phyloP scores from a whole-genome alignment of 768 basidiomycete genomes.

The Clitopilus passeckerianus region DNA sequence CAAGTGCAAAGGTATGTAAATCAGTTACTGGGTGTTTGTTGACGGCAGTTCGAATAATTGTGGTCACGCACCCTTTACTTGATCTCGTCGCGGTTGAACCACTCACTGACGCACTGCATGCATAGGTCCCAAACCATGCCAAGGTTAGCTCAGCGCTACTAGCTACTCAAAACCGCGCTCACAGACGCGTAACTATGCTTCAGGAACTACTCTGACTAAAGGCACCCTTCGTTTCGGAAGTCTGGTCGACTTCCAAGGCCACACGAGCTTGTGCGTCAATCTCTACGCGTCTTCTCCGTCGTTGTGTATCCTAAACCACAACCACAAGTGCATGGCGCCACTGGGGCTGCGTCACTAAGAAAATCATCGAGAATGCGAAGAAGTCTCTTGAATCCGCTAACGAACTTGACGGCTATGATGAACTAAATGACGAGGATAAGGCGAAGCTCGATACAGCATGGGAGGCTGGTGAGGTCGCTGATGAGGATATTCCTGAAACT shows the following conservation, averaged over 20 bases:
- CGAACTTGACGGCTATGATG: constrained; percentile 86
- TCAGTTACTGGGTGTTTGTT: not conserved
- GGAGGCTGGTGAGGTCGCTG: constrained; percentile 72
- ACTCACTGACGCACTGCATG: constrained; percentile 14
- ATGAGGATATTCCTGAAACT: constrained; percentile 76
- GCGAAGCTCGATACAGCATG: constrained; percentile 67
- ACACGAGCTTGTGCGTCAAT: constrained; percentile 56
- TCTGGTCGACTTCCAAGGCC: constrained; percentile 69
- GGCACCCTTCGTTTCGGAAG: constrained; percentile 70
- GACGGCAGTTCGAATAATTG: constrained; percentile 1
- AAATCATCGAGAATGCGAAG: constrained; percentile 71
- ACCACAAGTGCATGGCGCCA: constrained; percentile 71
- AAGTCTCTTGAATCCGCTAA: constrained; percentile 46
- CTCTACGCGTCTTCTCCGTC: not conserved
- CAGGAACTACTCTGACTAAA: constrained; percentile 71
- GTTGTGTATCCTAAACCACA: constrained; percentile 3
- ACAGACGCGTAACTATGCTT: constrained; percentile 8
- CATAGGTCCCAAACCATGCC: constrained; percentile 73
- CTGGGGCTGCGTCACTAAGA: constrained; percentile 81
- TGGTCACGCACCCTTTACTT: constrained; percentile 13
- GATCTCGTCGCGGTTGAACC: constrained; percentile 11
- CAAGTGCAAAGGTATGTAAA: constrained; percentile 69
- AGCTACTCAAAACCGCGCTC: constrained; percentile 8
- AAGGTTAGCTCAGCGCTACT: constrained; percentile 35
- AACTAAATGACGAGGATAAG: constrained; percentile 64